A percentile compares a stretch with the other conserved stretches of the same genome.
phyloP scores from a whole-genome alignment of 345 rosid species.

The Lumnitzera littorea region DNA sequence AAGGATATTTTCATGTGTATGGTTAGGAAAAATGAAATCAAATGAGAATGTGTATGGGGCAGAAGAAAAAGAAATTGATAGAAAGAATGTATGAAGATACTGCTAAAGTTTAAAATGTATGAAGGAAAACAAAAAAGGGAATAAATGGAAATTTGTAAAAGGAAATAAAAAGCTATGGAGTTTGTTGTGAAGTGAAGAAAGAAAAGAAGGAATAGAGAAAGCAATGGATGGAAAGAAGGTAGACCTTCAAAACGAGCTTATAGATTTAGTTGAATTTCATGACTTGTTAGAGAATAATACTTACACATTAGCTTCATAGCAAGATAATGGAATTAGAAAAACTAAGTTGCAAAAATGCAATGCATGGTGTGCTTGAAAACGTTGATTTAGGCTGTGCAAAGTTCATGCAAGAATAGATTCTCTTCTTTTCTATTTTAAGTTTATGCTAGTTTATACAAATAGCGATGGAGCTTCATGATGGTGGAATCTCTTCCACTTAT shows the following conservation, averaged over 20 bases:
- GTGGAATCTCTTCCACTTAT: conserved; percentile 18
- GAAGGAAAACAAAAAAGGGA: too few species aligned
- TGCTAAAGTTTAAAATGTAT: too few species aligned
- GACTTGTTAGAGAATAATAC: conserved; percentile 33
- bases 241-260: conserved; percentile 55
- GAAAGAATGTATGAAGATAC: too few species aligned
- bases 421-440: conserved; percentile 67
- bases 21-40: too few species aligned
- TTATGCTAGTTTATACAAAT: conserved; percentile 46
- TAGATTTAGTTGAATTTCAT: conserved; percentile 41
- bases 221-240: conserved; percentile 34
- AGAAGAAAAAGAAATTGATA: too few species aligned
- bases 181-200: too few species aligned
- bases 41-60: too few species aligned
- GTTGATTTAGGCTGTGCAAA: conserved; percentile 23
- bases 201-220: conserved; percentile 28
- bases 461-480: conserved; percentile 20
- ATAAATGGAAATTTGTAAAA: too few species aligned
- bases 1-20: too few species aligned
- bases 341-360: conserved; percentile 24
- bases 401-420: conserved; percentile 28
- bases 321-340: conserved; percentile 34
- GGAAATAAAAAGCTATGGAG: too few species aligned
- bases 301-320: conserved; percentile 25
- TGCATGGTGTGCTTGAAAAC: conserved; percentile 19